Evolutionary conservation across 768 basidiomycete species (phyloP), one percentile per base, ranked within the genome.

Genomic region (Pleurotus salmoneostramineus): DNA sequence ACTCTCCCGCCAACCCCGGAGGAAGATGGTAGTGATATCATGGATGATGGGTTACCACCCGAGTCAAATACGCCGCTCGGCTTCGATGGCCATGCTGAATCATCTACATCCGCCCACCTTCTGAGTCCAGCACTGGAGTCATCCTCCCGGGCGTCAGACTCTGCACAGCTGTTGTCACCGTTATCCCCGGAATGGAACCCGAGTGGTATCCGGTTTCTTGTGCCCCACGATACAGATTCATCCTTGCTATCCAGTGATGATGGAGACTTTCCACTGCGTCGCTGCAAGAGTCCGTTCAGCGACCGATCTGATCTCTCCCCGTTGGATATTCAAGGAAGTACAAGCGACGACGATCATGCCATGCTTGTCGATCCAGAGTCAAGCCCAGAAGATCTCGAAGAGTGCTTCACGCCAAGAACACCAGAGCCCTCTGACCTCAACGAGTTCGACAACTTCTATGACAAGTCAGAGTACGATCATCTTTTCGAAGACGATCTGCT

Each of bases 161-260:
- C 46, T 21, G 54, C 62, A 7, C 66, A 66, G 7, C 65, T 73
- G 6, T 56, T 61, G 15, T 72, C 74, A 3, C 73, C 74, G 3
- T 62, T 74, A 33, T 74, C 73, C 12, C 74, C 73, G 47, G 66
- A 64, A 33, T 72, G 70, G 73, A 64, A 61, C 15, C 49, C 51
- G 8, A 31, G 65, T 4, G 54, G 64, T 1, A 47, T 58, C 17
- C 8, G 11, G n/a, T 27, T 50, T 43, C 33, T 8, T 11, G 65
- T 56, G 56, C 66, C 34, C 54, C 60, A 4, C 52, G 54, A 21
- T 60, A 65, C 43, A 32, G 60, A 36, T 49, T 71, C 35, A 44
- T 56, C 47, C 43, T 58, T 47, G 21, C 40, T 51, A 42, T 49
- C 56, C 15, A 36, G 34, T 10, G 48, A 55, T 55, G 17, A 43